Conservation (phyloP, 345 rosid species). For the Boechera stricta region DNA sequence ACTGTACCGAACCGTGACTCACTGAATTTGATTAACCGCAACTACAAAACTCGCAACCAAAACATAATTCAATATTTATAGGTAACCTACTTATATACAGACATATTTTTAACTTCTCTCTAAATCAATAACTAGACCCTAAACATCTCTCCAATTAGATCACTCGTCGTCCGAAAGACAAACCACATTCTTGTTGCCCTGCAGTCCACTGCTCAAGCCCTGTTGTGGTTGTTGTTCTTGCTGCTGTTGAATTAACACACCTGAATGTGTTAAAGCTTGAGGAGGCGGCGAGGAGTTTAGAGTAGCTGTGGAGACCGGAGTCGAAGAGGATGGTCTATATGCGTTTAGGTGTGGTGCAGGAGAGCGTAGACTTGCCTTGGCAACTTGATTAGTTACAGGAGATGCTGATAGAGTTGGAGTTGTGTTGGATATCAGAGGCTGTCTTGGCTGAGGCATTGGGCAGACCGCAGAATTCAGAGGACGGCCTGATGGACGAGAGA, state of each 20-base stretch:
- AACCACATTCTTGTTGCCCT: slow-evolving; percentile 26
- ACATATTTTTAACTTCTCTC: background rate
- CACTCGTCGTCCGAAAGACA: slow-evolving; percentile 46
- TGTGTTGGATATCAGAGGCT: slow-evolving; percentile 35
- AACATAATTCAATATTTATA: background rate
- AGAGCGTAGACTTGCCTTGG: slow-evolving; percentile 3
- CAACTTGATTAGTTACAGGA: slow-evolving; percentile 23
- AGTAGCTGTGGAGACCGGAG: slow-evolving; percentile 18
- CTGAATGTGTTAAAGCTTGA: slow-evolving; percentile 15
- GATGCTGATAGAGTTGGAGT: slow-evolving; percentile 37
- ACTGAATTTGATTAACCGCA: slow-evolving; percentile 1
- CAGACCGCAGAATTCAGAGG: slow-evolving; percentile 13
- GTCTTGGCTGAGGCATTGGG: slow-evolving; percentile 43
- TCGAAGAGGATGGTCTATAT: slow-evolving; percentile 32
- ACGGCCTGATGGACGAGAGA: slow-evolving; percentile 16
- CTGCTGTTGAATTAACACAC: slow-evolving; percentile 1
- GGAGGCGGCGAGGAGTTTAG: slow-evolving; percentile 1
- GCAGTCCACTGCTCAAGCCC: slow-evolving; percentile 32
- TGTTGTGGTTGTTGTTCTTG: slow-evolving; percentile 26
- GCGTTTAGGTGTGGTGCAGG: slow-evolving; percentile 24
- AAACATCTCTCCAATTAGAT: background rate
- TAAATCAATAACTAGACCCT: slow-evolving; percentile 17
- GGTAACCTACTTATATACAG: background rate
- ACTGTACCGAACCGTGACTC: background rate
- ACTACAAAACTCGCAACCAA: background rate